Conservation (phyloP, 345 rosid genomes). For the Gossypium sturtianum region DNA sequence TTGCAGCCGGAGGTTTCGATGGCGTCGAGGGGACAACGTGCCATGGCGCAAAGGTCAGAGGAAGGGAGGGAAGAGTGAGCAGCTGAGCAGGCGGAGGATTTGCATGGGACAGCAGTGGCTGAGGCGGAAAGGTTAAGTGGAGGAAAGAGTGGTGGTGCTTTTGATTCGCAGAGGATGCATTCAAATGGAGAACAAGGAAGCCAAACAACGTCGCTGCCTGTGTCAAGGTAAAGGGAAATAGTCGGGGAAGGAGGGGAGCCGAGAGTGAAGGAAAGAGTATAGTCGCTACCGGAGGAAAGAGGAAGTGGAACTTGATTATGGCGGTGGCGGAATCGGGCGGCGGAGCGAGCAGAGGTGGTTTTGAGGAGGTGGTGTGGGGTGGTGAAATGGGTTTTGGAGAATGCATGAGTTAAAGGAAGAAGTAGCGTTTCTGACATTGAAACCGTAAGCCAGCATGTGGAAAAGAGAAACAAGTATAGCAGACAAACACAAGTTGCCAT, state of each 20-base stretch:
- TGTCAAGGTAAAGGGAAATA: constrained; percentile 81
- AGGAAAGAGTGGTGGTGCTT: constrained; percentile 30
- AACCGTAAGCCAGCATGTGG: constrained; percentile 16
- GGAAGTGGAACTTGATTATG: constrained; percentile 65
- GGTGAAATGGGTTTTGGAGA: constrained; percentile 48
- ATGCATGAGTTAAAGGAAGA: constrained; percentile 62
- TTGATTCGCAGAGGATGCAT: constrained; percentile 83
- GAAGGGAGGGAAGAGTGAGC: constrained; percentile 63
- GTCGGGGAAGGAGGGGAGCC: constrained; percentile 36
- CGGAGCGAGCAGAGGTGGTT: constrained; percentile 63
- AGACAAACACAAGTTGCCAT: constrained; percentile 33
- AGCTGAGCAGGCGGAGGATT: constrained; percentile 72
- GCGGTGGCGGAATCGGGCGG: constrained; percentile 57
- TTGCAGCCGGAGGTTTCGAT: constrained; percentile 71
- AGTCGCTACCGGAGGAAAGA: constrained; percentile 87
- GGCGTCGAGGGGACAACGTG: constrained; percentile 70
- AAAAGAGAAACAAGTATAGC: constrained; percentile 28
- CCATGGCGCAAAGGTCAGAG: constrained; percentile 77
- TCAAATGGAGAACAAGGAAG: constrained; percentile 85
- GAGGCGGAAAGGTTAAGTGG: constrained; percentile 42
- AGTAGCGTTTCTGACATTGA: constrained; percentile 27
- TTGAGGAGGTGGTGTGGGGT: constrained; percentile 78
- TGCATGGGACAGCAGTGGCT: constrained; percentile 46
- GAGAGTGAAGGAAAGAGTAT: constrained; percentile 64
- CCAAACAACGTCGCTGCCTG: constrained; percentile 98